A percentile compares a stretch with the other conserved stretches of the same genome.
Conservation (phyloP, 768 basidiomycete genomes). For the Mycena capillaripes region DNA sequence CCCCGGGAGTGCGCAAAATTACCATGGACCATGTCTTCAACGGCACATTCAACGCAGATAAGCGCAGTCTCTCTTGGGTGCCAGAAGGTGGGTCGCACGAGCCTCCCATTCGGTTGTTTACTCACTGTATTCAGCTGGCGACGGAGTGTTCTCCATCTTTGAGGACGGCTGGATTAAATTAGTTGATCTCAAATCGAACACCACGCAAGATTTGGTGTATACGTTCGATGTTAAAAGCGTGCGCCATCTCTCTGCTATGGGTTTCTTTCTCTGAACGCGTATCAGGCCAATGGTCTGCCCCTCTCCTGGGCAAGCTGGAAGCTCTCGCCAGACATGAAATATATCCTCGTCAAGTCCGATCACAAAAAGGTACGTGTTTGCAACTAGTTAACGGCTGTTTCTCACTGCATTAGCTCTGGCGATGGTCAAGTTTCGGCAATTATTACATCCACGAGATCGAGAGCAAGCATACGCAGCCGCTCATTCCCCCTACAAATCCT, state of each 20-base stretch:
- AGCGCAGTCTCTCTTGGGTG: constrained; percentile 82
- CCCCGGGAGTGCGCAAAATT: constrained; percentile 73
- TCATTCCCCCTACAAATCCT: constrained; percentile 77
- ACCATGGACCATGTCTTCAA: constrained; percentile 95
- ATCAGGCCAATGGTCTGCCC: constrained; percentile 67
- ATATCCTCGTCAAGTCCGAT: constrained; percentile 86
- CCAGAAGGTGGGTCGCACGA: constrained; percentile 78
- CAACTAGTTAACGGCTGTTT: background rate
- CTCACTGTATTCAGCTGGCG: constrained; percentile 74
- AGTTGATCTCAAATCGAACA: constrained; percentile 84
- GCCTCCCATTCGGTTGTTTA: background rate
- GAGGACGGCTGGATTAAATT: constrained; percentile 79
- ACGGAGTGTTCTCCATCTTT: constrained; percentile 87
- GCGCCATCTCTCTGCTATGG: constrained; percentile 36
- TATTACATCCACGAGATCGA: constrained; percentile 92
- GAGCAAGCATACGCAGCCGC: constrained; percentile 75
- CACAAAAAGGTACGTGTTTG: constrained; percentile 70
- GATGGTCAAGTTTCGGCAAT: constrained; percentile 90
- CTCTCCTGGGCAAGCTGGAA: constrained; percentile 77
- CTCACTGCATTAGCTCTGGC: constrained; percentile 84
- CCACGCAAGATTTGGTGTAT: constrained; percentile 72
- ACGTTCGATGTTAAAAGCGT: constrained; percentile 76
- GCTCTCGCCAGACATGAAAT: constrained; percentile 92
- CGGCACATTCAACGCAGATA: constrained; percentile 78
- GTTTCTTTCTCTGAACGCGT: constrained; percentile 17